Percentiles rank a stretch among this genome's conserved stretches.
These are phyloP conservation scores for Macrolepiota fuliginosa DNA, from an alignment of 768 basidiomycete genomes.

Conservation along the genomic window DNA sequence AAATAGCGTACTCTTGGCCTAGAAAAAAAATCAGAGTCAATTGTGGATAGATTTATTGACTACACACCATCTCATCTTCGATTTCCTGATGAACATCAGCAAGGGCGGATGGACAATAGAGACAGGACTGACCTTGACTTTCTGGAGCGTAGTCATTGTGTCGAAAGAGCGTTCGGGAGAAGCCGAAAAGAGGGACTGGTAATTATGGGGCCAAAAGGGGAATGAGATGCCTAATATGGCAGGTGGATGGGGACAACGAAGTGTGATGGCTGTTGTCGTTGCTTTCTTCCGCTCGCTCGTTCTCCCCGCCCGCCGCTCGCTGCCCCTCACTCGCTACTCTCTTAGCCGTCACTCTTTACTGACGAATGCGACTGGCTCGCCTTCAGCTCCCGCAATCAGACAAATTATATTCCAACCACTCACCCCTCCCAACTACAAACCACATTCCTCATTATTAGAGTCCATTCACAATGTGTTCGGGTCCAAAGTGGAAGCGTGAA, in stretches of 20 bases:
- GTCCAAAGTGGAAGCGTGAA: conserved; percentile 94
- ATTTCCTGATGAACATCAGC: conserved; percentile 60
- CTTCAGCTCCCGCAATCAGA: conserved; percentile 24
- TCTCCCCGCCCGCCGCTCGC: conserved; percentile 10
- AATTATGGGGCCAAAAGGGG: background rate
- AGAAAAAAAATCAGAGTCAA: conserved; percentile 17
- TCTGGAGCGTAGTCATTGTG: conserved; percentile 88
- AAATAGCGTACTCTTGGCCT: conserved; percentile 74
- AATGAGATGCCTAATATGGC: background rate
- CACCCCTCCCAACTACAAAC: conserved; percentile 19
- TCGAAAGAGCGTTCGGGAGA: conserved; percentile 30
- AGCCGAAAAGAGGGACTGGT: conserved; percentile 26
- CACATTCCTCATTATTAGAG: conserved; percentile 23
- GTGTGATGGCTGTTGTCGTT: conserved; percentile 13
- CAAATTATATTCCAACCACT: conserved; percentile 21
- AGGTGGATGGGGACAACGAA: conserved; percentile 14
- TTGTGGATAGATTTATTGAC: background rate
- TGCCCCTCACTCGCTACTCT: conserved; percentile 22
- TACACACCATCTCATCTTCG: conserved; percentile 93
- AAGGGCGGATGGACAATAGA: conserved; percentile 19
- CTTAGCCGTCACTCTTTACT: conserved; percentile 27
- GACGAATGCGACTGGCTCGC: conserved; percentile 55
- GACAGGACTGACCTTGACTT: conserved; percentile 63
- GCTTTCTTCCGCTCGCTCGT: conserved; percentile 13
- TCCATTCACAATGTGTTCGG: conserved; percentile 52